phyloP scores from a whole-genome alignment of 345 rosid species.

The Corymbia maculata region DNA sequence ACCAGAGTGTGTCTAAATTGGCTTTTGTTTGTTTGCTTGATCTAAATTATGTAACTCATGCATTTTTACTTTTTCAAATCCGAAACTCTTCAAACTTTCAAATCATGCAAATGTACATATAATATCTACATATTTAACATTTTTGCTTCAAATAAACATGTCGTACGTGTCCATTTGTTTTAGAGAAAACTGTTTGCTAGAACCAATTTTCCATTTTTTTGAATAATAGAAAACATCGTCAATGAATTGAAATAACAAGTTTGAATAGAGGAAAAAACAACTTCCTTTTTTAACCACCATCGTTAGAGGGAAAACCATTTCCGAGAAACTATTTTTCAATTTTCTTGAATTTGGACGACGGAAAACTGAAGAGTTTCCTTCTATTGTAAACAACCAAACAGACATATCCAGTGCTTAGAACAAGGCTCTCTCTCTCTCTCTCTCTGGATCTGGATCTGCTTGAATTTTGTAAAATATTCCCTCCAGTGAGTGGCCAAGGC shows the following conservation, averaged over 20 bases:
- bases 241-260: not conserved
- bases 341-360: accelerated
- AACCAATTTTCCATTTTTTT: not conserved
- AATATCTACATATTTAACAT: not conserved
- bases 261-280: not conserved
- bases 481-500: not conserved
- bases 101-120: not conserved
- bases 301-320: not conserved
- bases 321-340: too few species aligned
- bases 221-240: accelerated
- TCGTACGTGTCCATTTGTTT: not conserved
- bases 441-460: not conserved
- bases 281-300: accelerated
- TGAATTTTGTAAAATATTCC: not conserved
- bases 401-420: too few species aligned
- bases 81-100: not conserved
- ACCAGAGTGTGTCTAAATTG: not conserved
- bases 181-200: accelerated
- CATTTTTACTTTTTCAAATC: not conserved
- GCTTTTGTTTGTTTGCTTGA: not conserved
- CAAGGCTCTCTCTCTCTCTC: too few species aligned
- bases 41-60: not conserved
- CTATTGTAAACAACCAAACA: too few species aligned
- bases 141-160: not conserved
- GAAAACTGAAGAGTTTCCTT: not conserved